phyloP scores from a whole-genome alignment of 768 basidiomycete genomes.

The Phylloporus sp. region DNA sequence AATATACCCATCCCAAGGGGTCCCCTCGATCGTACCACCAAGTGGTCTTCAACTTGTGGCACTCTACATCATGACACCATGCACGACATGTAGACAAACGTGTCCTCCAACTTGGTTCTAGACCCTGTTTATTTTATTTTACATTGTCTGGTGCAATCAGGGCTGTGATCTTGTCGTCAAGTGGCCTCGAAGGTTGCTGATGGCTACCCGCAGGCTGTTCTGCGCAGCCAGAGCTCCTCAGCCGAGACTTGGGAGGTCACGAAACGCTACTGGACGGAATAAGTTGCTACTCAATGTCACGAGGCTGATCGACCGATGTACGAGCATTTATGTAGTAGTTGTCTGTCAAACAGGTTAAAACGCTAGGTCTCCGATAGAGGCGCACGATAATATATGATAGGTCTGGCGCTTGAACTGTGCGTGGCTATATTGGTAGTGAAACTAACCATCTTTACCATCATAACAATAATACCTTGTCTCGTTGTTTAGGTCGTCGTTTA shows the following conservation, averaged over 20 bases:
- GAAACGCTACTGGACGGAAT: background rate
- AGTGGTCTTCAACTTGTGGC: background rate
- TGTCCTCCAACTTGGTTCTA: background rate
- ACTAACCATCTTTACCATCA: too few species aligned
- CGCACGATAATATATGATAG: too few species aligned
- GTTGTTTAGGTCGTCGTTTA: too few species aligned
- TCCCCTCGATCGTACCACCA: background rate
- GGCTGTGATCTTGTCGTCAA: background rate
- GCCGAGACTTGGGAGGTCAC: too few species aligned
- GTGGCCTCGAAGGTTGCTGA: background rate
- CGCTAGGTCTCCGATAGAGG: too few species aligned
- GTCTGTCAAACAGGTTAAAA: too few species aligned
- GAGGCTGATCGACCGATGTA: too few species aligned
- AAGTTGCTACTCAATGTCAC: background rate
- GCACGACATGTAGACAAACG: background rate
- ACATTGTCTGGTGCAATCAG: background rate
- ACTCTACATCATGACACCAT: background rate
- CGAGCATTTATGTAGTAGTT: too few species aligned
- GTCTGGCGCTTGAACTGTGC: too few species aligned
- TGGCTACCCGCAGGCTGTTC: background rate
- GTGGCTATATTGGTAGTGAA: too few species aligned
- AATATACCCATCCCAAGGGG: background rate
- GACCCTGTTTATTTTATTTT: background rate
- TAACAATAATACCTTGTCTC: too few species aligned
- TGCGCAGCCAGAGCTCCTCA: too few species aligned